Percentiles rank a stretch among this genome's conserved stretches.
These are phyloP conservation scores for Botrytis tulipae DNA, from an alignment of 2,329 filamentous ascomycete species.

Conservation along the genomic window DNA sequence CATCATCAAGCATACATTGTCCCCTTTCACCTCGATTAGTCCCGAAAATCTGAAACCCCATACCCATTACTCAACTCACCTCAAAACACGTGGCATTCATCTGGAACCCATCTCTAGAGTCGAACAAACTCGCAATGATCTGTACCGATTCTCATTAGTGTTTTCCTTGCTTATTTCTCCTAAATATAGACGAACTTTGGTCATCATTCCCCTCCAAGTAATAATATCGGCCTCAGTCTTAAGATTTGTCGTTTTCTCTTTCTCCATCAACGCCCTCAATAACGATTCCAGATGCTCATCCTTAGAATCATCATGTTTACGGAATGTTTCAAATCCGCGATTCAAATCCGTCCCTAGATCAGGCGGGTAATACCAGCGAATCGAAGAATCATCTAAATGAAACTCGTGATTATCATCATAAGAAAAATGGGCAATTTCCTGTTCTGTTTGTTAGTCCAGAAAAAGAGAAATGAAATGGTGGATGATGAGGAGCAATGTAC, in stretches of 20 bases:
- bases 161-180: background rate
- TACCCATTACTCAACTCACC: constrained; percentile 47
- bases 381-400: constrained; percentile 70
- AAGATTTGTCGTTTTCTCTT: constrained; percentile 62
- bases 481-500: constrained; percentile 16
- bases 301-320: constrained; percentile 75
- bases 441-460: background rate
- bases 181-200: constrained; percentile 61
- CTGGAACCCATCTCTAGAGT: constrained; percentile 83
- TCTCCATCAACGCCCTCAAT: constrained; percentile 72
- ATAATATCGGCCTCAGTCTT: constrained; percentile 67
- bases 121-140: constrained; percentile 84
- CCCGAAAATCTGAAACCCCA: background rate
- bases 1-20: constrained; percentile 47
- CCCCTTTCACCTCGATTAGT: constrained; percentile 46
- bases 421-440: constrained; percentile 93
- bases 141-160: constrained; percentile 40
- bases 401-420: constrained; percentile 83
- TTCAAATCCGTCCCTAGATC: constrained; percentile 70
- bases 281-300: constrained; percentile 88
- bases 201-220: constrained; percentile 98
- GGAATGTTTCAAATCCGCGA: constrained; percentile 76
- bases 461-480: background rate
- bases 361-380: constrained; percentile 87
- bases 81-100: constrained; percentile 95